phyloP scores from a whole-genome alignment of 192 early-diverging fungal species.

The Podila clonocystis region DNA sequence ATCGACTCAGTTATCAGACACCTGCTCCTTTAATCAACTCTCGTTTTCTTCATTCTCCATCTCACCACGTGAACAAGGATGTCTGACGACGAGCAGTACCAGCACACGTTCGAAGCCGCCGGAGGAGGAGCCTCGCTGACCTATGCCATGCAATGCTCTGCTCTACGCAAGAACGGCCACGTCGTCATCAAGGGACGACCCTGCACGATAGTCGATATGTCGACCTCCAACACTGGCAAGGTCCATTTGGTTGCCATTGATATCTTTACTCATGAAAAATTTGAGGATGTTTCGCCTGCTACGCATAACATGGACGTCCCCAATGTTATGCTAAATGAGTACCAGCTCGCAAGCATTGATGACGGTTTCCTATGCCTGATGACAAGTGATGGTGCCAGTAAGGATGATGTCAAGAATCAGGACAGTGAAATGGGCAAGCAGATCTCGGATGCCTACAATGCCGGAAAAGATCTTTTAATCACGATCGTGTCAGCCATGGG shows the following conservation, averaged over 20 bases:
- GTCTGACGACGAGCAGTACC: constrained; percentile 68
- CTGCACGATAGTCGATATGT: constrained; percentile 99
- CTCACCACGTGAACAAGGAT: constrained; percentile 15
- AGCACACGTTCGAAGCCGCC: constrained; percentile 76
- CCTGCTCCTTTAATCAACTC: too few relatives aligned
- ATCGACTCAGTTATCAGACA: too few relatives aligned
- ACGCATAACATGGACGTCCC: constrained; percentile 99
- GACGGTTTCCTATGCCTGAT: constrained; percentile 93
- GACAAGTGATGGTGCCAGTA: constrained; percentile 78
- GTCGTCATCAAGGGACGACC: constrained; percentile 99
- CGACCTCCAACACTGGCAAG: constrained; percentile 99
- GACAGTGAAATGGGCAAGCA: constrained; percentile 83
- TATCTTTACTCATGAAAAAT: constrained; percentile 98
- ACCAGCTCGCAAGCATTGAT: constrained; percentile 84
- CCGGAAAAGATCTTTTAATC: constrained; percentile 73
- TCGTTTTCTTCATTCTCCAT: background rate
- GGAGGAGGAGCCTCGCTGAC: constrained; percentile 90
- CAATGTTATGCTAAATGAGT: constrained; percentile 89
- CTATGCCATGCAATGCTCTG: constrained; percentile 99
- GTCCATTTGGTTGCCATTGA: constrained; percentile 93
- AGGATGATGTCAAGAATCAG: constrained; percentile 97
- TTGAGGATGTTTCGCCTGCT: constrained; percentile 99
- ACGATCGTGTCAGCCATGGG: constrained; percentile 92
- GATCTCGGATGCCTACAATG: constrained; percentile 77
- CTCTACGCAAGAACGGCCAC: constrained; percentile 98